Evolutionary conservation across 495 filamentous ascomycete genomes (phyloP).

Genomic region (Hyaloscypha hepaticicola): DNA sequence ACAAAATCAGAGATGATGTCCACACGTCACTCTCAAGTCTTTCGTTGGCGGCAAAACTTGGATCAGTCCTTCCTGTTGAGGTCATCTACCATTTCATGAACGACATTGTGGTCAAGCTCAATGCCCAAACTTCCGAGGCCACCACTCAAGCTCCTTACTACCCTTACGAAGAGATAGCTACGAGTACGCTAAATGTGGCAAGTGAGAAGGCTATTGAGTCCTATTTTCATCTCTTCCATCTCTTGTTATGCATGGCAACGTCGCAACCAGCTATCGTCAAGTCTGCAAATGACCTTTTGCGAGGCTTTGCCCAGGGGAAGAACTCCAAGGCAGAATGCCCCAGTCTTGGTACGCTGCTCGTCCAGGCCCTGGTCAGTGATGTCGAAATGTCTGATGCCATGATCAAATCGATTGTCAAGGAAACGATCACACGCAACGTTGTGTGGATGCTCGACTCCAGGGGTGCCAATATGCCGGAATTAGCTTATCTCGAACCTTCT

Average conservation of each 20-base stretch:
- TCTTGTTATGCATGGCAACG: slow-evolving; percentile 44
- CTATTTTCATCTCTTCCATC: slow-evolving; percentile 54
- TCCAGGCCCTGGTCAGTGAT: slow-evolving; percentile 46
- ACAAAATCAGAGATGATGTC: slow-evolving; percentile 33
- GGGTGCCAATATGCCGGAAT: slow-evolving; percentile 42
- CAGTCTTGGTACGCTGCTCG: slow-evolving; percentile 49
- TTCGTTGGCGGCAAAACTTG: slow-evolving; percentile 16
- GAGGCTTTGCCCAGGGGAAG: slow-evolving; percentile 38
- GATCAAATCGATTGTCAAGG: slow-evolving; percentile 44
- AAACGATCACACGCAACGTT: slow-evolving; percentile 50
- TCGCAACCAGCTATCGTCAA: slow-evolving; percentile 26
- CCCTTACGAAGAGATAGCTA: slow-evolving; percentile 6
- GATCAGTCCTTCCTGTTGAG: slow-evolving; percentile 20
- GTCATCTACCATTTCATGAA: slow-evolving; percentile 54
- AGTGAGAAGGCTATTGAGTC: slow-evolving; percentile 54
- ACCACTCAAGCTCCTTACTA: slow-evolving; percentile 6
- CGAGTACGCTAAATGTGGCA: slow-evolving; percentile 45
- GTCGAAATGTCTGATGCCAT: slow-evolving; percentile 41
- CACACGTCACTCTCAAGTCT: slow-evolving; percentile 26
- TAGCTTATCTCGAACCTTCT: slow-evolving; percentile 45
- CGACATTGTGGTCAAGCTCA: slow-evolving; percentile 50
- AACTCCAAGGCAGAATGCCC: slow-evolving; percentile 44
- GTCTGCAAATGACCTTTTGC: slow-evolving; percentile 36
- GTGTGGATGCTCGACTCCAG: slow-evolving; percentile 49
- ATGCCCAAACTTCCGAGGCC: slow-evolving; percentile 29